Evolutionary conservation across 2,329 filamentous ascomycete genomes (phyloP).

Genomic region (Knoxdaviesia capensis): DNA sequence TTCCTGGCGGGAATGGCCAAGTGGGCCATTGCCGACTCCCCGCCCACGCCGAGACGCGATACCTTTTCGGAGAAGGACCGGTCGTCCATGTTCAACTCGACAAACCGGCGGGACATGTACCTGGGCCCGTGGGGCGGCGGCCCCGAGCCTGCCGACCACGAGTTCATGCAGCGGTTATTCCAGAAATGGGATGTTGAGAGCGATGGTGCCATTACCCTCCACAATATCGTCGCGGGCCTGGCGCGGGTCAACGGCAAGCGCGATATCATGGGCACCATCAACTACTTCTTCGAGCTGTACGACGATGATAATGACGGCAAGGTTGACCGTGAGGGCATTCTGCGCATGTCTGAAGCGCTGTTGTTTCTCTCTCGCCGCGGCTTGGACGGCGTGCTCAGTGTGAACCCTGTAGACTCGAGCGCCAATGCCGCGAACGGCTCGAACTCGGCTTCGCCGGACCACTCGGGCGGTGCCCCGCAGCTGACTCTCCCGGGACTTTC

Average conservation of each 20-base stretch:
- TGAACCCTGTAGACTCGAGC: slow-evolving; percentile 19
- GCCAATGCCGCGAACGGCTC: slow-evolving; percentile 13
- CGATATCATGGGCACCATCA: slow-evolving; percentile 96
- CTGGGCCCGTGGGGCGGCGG: slow-evolving; percentile 34
- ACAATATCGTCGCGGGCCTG: slow-evolving; percentile 80
- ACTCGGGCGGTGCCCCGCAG: slow-evolving; percentile 8
- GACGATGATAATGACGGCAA: slow-evolving; percentile 82
- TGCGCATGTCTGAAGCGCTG: slow-evolving; percentile 83
- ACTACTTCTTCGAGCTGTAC: slow-evolving; percentile 94
- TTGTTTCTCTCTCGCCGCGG: slow-evolving; percentile 82
- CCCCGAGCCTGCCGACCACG: slow-evolving; percentile 67
- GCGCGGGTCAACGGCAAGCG: slow-evolving; percentile 80
- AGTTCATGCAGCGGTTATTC: slow-evolving; percentile 81
- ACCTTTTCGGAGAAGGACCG: slow-evolving; percentile 28
- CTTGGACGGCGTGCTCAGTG: slow-evolving; percentile 50
- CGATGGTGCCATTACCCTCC: slow-evolving; percentile 59
- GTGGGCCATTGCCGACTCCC: slow-evolving; percentile 85
- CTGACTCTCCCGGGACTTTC: slow-evolving; percentile 29
- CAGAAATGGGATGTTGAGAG: slow-evolving; percentile 70
- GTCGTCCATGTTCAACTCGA: slow-evolving; percentile 39
- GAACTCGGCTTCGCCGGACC: slow-evolving; percentile 11
- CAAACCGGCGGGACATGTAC: slow-evolving; percentile 19
- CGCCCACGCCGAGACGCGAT: slow-evolving; percentile 32
- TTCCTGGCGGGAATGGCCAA: slow-evolving; percentile 77
- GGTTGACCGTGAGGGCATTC: slow-evolving; percentile 85